Percentiles rank a stretch among this genome's conserved stretches.
phyloP scores from a whole-genome alignment of 768 basidiomycete species.

The Rhodotorula toruloides region DNA sequence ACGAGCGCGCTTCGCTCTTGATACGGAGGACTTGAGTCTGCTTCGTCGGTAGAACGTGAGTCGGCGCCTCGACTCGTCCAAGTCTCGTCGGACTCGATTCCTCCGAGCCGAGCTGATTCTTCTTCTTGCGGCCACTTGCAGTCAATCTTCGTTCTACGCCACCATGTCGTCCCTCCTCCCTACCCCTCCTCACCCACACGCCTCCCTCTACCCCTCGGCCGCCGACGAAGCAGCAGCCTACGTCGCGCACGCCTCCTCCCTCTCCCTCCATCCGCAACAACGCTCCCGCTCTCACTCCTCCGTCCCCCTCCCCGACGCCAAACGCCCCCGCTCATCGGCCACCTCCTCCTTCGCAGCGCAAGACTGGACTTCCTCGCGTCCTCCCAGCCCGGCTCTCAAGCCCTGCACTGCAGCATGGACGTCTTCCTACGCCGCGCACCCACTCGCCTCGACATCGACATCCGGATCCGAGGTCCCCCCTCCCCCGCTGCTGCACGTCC shows the following conservation, averaged over 20 bases:
- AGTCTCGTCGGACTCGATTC: too few relatives aligned
- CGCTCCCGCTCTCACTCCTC: conserved; percentile 7
- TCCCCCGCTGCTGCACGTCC: not conserved
- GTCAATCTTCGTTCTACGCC: not conserved
- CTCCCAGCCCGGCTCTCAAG: not conserved
- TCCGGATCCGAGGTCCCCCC: not conserved
- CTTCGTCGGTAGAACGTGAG: too few relatives aligned
- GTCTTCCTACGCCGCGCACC: not conserved
- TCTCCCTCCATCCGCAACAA: not conserved
- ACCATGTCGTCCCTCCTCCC: conserved; percentile 10
- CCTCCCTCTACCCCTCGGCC: not conserved
- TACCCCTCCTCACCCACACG: not conserved
- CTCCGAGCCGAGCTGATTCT: not conserved
- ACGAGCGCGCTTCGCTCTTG: too few relatives aligned
- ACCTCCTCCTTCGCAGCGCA: not conserved
- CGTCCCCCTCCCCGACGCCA: not conserved
- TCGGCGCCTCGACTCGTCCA: too few relatives aligned
- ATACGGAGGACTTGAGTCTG: too few relatives aligned
- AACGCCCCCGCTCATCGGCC: conserved; percentile 5
- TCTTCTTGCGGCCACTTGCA: not conserved
- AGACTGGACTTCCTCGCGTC: not conserved
- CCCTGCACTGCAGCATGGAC: not conserved
- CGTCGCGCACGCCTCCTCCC: not conserved
- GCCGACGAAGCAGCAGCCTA: not conserved
- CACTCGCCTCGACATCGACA: not conserved